A percentile compares a stretch with the other conserved stretches of the same genome.
phyloP scores from a whole-genome alignment of 2,329 filamentous ascomycete genomes.

The Epichloe gansuensis region DNA sequence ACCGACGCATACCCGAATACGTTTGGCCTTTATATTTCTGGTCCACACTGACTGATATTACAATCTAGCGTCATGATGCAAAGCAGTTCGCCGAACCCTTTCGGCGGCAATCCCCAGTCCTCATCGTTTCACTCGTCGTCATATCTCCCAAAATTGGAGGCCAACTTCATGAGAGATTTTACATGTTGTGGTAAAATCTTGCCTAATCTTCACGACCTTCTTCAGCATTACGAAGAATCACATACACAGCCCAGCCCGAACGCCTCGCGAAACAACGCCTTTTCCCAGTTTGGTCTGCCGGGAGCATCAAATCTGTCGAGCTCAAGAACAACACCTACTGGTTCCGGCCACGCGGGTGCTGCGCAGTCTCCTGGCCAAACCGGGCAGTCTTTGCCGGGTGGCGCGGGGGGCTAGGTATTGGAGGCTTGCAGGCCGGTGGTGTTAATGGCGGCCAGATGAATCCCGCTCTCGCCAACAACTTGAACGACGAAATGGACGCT shows the following conservation, averaged over 20 bases:
- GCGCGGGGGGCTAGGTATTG: constrained; percentile 26
- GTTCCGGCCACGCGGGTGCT: constrained; percentile 14
- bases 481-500: constrained; percentile 61
- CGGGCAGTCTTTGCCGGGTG: constrained; percentile 21
- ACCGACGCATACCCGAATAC: not conserved
- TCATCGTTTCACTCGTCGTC: constrained; percentile 94
- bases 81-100: constrained; percentile 76
- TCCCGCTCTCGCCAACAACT: constrained; percentile 27
- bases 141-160: constrained; percentile 90
- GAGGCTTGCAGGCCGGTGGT: constrained; percentile 18
- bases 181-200: constrained; percentile 85
- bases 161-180: constrained; percentile 96
- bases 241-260: constrained; percentile 60
- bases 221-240: constrained; percentile 93
- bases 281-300: constrained; percentile 26
- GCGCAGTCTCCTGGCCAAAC: constrained; percentile 19
- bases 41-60: not conserved
- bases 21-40: not conserved
- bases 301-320: constrained; percentile 21
- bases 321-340: constrained; percentile 20
- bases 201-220: constrained; percentile 82
- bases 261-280: constrained; percentile 26
- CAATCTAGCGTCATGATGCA: constrained; percentile 75
- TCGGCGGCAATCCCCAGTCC: constrained; percentile 56
- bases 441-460: constrained; percentile 26